Evolutionary conservation across 2,329 filamentous ascomycete species (phyloP).

Genomic region (Thelonectria discophora): DNA sequence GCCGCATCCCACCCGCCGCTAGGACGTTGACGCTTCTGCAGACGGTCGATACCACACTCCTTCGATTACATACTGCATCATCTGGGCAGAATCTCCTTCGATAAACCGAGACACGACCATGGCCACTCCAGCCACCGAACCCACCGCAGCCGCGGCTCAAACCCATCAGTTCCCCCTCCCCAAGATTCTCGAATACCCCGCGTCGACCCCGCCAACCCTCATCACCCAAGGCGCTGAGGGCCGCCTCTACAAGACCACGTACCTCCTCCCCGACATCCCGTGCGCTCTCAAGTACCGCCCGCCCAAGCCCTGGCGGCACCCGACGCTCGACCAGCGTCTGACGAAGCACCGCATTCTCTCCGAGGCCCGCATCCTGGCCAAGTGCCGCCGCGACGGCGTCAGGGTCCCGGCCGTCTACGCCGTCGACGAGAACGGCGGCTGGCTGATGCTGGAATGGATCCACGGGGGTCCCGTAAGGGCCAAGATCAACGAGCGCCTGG

Average conservation of each 20-base stretch:
- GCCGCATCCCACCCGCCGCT: conserved; percentile 24
- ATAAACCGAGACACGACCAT: conserved; percentile 10
- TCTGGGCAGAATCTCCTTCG: neutral
- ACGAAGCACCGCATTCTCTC: conserved; percentile 88
- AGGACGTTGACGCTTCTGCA: no score
- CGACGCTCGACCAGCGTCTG: conserved; percentile 84
- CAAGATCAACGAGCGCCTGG: conserved; percentile 74
- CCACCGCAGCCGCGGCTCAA: conserved; percentile 30
- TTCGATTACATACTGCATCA: neutral
- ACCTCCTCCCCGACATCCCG: conserved; percentile 72
- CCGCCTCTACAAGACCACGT: conserved; percentile 87
- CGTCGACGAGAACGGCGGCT: conserved; percentile 69
- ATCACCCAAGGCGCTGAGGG: conserved; percentile 96
- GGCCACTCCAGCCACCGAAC: conserved; percentile 29
- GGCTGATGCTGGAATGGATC: conserved; percentile 88
- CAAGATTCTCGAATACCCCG: conserved; percentile 69
- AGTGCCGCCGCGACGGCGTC: conserved; percentile 81
- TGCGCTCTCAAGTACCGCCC: conserved; percentile 93
- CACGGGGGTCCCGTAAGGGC: conserved; percentile 75
- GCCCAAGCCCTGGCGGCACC: conserved; percentile 90
- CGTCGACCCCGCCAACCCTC: conserved; percentile 69
- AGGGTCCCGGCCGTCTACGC: conserved; percentile 84
- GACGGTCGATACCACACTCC: neutral
- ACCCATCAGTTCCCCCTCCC: conserved; percentile 63
- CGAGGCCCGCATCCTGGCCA: conserved; percentile 85